phyloP scores from a whole-genome alignment of 768 basidiomycete species.

The Termitomyces eurrhizus region DNA sequence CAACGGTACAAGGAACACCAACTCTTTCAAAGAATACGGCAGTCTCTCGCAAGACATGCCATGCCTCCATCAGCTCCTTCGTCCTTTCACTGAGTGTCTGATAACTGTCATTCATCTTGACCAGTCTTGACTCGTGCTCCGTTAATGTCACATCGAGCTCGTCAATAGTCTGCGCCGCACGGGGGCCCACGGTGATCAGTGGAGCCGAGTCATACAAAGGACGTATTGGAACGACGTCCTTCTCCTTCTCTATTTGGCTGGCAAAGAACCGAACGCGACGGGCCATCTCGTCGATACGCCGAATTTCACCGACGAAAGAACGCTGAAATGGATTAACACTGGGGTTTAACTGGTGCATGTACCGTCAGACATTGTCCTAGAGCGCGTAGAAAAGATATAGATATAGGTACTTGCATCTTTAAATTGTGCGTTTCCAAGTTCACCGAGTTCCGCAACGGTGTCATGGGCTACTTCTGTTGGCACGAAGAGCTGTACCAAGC shows the following conservation, averaged over 20 bases:
- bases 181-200: conserved; percentile 85
- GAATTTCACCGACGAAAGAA: conserved; percentile 94
- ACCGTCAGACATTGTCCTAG: conserved; percentile 1
- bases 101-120: conserved; percentile 92
- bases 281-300: conserved; percentile 93
- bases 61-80: conserved; percentile 86
- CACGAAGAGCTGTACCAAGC: conserved; percentile 94
- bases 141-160: conserved; percentile 84
- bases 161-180: conserved; percentile 90
- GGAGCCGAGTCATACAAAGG: conserved; percentile 85
- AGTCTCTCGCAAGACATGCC: conserved; percentile 92
- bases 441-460: conserved; percentile 91
- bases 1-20: conserved; percentile 15
- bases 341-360: conserved; percentile 72
- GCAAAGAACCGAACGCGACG: conserved; percentile 90
- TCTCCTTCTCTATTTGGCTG: conserved; percentile 82
- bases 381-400: neutral
- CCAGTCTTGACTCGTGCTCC: conserved; percentile 81
- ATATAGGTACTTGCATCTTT: conserved; percentile 64
- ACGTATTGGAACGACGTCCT: conserved; percentile 76
- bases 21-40: conserved; percentile 94
- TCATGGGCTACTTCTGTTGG: conserved; percentile 98
- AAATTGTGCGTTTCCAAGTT: conserved; percentile 94
- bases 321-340: conserved; percentile 97
- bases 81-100: conserved; percentile 82